phyloP scores from a whole-genome alignment of 2,329 filamentous ascomycete species.

The Ophiobolus disseminans region DNA sequence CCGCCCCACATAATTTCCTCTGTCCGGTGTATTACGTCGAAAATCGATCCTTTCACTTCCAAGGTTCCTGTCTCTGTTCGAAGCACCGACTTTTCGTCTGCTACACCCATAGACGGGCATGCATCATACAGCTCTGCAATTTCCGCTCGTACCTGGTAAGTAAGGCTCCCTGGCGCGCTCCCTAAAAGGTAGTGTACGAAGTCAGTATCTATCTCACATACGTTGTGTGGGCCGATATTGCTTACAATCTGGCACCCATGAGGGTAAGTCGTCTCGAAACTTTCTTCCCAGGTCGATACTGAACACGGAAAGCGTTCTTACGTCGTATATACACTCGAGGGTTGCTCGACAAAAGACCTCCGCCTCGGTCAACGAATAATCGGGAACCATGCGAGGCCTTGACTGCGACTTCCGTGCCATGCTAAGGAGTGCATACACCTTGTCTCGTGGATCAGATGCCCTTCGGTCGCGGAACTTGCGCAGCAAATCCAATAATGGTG shows the following conservation, averaged over 20 bases:
- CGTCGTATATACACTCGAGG: constrained; percentile 7
- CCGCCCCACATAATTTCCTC: not conserved
- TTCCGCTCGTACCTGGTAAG: constrained; percentile 1
- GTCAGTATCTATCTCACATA: too few species aligned
- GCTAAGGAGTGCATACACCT: constrained; percentile 22
- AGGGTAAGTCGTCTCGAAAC: constrained; percentile 21
- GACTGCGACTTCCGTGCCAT: not conserved
- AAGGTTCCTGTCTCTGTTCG: not conserved
- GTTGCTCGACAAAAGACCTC: constrained; percentile 17
- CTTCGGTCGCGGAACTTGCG: constrained; percentile 17
- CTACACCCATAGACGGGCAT: too few species aligned
- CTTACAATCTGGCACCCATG: constrained; percentile 34
- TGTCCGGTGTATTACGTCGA: not conserved
- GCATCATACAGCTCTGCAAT: constrained; percentile 7
- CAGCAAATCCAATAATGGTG: constrained; percentile 1
- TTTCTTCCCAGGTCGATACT: constrained; percentile 21
- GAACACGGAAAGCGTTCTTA: constrained; percentile 11
- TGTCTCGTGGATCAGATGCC: constrained; percentile 25
- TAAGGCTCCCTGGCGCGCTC: constrained; percentile 6
- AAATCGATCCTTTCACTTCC: not conserved
- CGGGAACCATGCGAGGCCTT: constrained; percentile 3
- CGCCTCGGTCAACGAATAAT: constrained; percentile 14
- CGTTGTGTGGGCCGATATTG: too few species aligned
- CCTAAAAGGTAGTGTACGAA: too few species aligned
- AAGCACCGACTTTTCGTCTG: not conserved